Evolutionary conservation across 2,329 filamentous ascomycete genomes (phyloP), one percentile per base, ranked within the genome.

Genomic region (Diaporthe capsici): DNA sequence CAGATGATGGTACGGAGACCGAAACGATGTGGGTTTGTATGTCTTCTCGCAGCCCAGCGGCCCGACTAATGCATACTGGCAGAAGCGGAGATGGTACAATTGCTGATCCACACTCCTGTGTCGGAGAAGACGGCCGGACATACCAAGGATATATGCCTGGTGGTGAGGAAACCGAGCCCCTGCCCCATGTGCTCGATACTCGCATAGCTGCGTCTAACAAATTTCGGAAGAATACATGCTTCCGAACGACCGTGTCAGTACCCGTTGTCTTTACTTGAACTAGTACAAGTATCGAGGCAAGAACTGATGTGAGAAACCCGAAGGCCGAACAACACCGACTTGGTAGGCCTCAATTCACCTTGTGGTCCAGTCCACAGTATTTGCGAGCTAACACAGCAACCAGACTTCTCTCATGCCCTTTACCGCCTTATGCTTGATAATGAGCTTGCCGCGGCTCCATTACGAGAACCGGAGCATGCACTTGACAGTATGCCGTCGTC

Each of bases 301-400:
- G 34, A 42, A 42, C 67, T 71, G 34, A 71, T 22, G 22, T 3
- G 8, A 25, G 47, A 44, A 25, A 28, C 12, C 22, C 13, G 6
- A 71, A 71, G 67, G 67, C 10, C 7, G 67, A 71, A 25, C 49
- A 71, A 57, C 31, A 58, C 42, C 49, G 67, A 22, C 67, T 71
- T 42, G 67, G 51, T 57, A 28, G 15, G 67, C 42, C 37, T 9
- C 51, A 20, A 28, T 47, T 57, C 15, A 53, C 1, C n/a, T 20
- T 17, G 28, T 25, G 8, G 22, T n/a, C 15, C 63, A 10, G 6
- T 70, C 7, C 17, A 37, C 31, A n/a, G 20, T 10, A 25, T 10
- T 10, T 6, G 34, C 34, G 34, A 39, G 22, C 67, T 58, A 28
- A 71, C 15, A 57, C 7, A 3, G 51, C 22, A 39, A 25, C 17